Conservation (phyloP, 257 asterid species). For the Solanum sejunctum region DNA sequence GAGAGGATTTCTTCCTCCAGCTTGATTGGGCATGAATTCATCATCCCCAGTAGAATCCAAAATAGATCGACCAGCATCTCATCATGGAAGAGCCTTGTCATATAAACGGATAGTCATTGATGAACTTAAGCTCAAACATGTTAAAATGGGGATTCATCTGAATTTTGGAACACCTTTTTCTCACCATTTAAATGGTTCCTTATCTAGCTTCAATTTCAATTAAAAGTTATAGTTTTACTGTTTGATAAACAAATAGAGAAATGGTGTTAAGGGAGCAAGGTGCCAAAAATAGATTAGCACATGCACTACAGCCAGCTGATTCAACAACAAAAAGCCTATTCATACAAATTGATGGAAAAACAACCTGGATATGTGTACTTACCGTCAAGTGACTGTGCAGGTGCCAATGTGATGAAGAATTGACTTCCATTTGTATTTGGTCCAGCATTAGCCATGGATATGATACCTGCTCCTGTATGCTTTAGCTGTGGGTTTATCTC, state of each 20-base stretch:
- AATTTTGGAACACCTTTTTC: background rate
- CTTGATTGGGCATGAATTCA: background rate
- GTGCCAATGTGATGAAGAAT: constrained; percentile 90
- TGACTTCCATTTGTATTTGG: constrained; percentile 98
- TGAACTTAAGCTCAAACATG: background rate
- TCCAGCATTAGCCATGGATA: constrained; percentile 99
- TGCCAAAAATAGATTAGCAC: background rate
- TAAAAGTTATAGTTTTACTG: background rate
- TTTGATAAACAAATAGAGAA: background rate
- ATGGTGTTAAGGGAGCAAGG: background rate
- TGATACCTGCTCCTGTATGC: constrained; percentile 96
- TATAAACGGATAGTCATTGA: background rate
- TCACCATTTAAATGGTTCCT: background rate
- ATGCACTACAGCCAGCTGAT: background rate
- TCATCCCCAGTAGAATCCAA: background rate
- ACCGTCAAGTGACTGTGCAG: constrained; percentile 95
- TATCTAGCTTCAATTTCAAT: background rate
- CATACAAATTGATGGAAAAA: background rate
- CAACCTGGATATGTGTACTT: background rate
- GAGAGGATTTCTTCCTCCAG: background rate
- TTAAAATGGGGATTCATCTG: background rate
- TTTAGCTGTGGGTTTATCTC: constrained; percentile 74
- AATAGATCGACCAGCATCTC: background rate
- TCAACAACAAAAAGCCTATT: background rate
- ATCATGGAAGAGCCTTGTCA: background rate